Evolutionary conservation across 495 filamentous ascomycete species (phyloP), one percentile per base, ranked within the genome.

Genomic region (Oidiodendron maius): DNA sequence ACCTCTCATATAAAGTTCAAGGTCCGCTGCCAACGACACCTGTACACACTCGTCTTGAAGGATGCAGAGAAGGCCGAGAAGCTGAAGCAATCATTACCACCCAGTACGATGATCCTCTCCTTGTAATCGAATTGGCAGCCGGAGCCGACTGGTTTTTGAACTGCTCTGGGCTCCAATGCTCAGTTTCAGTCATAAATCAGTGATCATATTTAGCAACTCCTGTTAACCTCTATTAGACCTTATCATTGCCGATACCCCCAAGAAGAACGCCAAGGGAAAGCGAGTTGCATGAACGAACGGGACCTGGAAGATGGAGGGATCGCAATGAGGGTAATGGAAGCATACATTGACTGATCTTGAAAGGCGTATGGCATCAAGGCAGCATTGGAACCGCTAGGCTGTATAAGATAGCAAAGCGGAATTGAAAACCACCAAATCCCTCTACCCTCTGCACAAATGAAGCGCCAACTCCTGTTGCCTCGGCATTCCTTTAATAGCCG

Each of bases 21-120:
- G 86, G 94, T 99, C 81, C 88, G 93, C 68, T 97, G 93, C 80
- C 74, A 85, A 62, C 79, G 85, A 60, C 84, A 89, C 77, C 75
- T 97, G 59, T 99, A 99, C 84, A 95, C 94, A 59, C 83, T 97
- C 53, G 86, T 93, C 66, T 83, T 99, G 62, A 95, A 95, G 80
- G 88, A 98, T 74, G 78, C 82, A 62, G 93, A 96, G 61, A 97
- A 96, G 87, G 93, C 91, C 68, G 93, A 97, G 77, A 99, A 99
- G 86, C 83, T 99, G 56, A 97, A 96, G 87, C 91, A 97, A 83
- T 88, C 82, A 71, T 77, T 99, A 49, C 94, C 93, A 54, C 94
- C 93, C 63, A 80, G 93, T 97, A 85, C 63, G 86, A 74, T 60
- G 30, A 39, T 53, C 48, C 18, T 23, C 23, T 42, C 9, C 11